phyloP scores from a whole-genome alignment of 768 basidiomycete species.

The Xerocomellus dryophilus region DNA sequence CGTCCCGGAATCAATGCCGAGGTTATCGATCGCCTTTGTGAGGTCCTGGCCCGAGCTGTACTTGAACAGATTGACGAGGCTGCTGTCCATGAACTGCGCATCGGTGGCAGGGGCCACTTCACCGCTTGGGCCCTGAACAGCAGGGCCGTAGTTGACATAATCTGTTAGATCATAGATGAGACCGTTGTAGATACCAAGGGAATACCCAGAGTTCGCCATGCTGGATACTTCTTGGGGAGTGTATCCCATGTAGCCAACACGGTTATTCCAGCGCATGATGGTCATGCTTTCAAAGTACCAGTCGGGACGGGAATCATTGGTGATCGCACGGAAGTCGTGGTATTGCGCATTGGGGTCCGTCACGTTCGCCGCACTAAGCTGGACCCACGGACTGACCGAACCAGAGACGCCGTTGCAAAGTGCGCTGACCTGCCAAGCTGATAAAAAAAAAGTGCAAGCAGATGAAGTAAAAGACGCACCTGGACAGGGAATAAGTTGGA shows the following conservation, averaged over 20 bases:
- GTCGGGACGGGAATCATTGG: constrained; percentile 89
- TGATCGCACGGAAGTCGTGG: constrained; percentile 92
- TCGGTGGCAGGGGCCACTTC: constrained; percentile 43
- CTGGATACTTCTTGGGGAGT: constrained; percentile 71
- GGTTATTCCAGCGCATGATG: constrained; percentile 82
- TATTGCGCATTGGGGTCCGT: constrained; percentile 76
- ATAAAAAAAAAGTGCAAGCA: neutral
- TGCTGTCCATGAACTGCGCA: constrained; percentile 67
- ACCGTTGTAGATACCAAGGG: constrained; percentile 83
- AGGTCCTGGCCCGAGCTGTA: constrained; percentile 73
- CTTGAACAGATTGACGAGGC: constrained; percentile 73
- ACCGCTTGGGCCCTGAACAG: constrained; percentile 47
- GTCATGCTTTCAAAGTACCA: constrained; percentile 99
- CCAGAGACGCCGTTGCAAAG: constrained; percentile 87
- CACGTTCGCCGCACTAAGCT: constrained; percentile 66
- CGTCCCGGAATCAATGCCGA: constrained; percentile 57
- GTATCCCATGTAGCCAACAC: constrained; percentile 85
- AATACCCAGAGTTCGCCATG: constrained; percentile 58
- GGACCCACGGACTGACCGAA: constrained; percentile 79
- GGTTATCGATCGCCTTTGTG: constrained; percentile 65
- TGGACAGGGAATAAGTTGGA: constrained; percentile 92
- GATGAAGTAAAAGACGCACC: constrained; percentile 38
- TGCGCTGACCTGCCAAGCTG: constrained; percentile 66
- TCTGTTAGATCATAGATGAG: constrained; percentile 84
- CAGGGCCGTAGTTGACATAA: constrained; percentile 73